Evolutionary conservation across 345 rosid species (phyloP), one percentile per base, ranked within the genome.

Genomic region (Hypericum androsaemum): DNA sequence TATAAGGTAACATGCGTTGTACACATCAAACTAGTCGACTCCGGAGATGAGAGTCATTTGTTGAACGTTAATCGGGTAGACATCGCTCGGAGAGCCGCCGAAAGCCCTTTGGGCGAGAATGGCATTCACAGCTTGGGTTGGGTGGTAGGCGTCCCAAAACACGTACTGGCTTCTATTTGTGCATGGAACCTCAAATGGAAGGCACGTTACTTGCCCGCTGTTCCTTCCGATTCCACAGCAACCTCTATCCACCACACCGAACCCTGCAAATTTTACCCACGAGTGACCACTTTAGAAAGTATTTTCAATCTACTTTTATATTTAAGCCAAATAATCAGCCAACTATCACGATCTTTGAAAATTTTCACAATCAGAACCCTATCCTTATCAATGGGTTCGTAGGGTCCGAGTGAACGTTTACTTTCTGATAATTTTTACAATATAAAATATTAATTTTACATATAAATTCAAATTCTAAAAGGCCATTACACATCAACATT

Each of bases 141-240:
- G 89, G 51, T 80, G 88, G 56, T 62, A 77, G 6, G 90, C 81
- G 60, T 83, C 88, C 95, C 86, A 80, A 47, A 86, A 82, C 22
- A 77, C 63, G 41, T 75, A 77, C 8, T 68, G 52, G 12, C 80
- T 80, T 58, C 89, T 75, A 32, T 75, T 62, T 4, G 50, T 59
- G 62, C 95, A 83, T 9, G 95, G 84, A 2, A 75, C 47, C 36
- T 61, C 61, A 50, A 75, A 28, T 5, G 90, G 86, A 62, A 80
- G 71, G 52, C 95, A 86, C n/a, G 86, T 80, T 16, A 80, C 69
- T 53, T 71, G 75, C 0, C 88, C 83, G 10, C 17, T 46, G 56
- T 83, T 80, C 63, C 75, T 77, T 16, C 95, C 88, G 15, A 74
- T 68, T 12, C 86, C 86, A 54, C 95, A 86, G 48, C 95, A 80